phyloP scores from a whole-genome alignment of 352 stramenopile species.

The Heterotrichella gracilis region DNA sequence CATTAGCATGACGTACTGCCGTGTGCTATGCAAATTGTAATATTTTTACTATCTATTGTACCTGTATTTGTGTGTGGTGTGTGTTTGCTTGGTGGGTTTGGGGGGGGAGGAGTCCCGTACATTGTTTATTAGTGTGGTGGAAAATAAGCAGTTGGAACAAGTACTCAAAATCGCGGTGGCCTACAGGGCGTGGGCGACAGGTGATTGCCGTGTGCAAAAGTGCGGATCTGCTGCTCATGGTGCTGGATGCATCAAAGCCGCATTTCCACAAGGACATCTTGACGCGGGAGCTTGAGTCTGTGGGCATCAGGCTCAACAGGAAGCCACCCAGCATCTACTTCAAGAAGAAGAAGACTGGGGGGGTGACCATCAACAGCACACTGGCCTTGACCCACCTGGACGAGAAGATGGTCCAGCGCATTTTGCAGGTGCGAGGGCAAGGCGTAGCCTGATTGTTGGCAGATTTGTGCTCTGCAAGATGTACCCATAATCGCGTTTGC shows the following conservation, averaged over 20 bases:
- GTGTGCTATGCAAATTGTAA: too few relatives aligned
- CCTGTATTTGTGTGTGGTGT: too few relatives aligned
- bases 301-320: slow-evolving; percentile 83
- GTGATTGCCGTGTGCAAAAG: slow-evolving; percentile 90
- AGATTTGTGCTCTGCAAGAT: neutral
- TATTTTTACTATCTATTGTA: too few relatives aligned
- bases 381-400: slow-evolving; percentile 59
- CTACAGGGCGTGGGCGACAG: slow-evolving; percentile 71
- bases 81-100: too few relatives aligned
- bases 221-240: slow-evolving; percentile 94
- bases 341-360: slow-evolving; percentile 56
- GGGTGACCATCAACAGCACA: slow-evolving; percentile 72
- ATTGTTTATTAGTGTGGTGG: too few relatives aligned
- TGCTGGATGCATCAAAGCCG: slow-evolving; percentile 79
- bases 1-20: too few relatives aligned
- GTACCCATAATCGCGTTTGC: neutral
- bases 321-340: slow-evolving; percentile 75
- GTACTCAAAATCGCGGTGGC: too few relatives aligned
- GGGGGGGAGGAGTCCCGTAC: too few relatives aligned
- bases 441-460: neutral
- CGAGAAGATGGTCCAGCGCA: slow-evolving; percentile 26
- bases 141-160: too few relatives aligned
- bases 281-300: slow-evolving; percentile 81
- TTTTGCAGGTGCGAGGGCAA: too few relatives aligned
- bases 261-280: slow-evolving; percentile 91